Conservation (phyloP, 352 stramenopile genomes). For the Phytophthora hibernalis region DNA sequence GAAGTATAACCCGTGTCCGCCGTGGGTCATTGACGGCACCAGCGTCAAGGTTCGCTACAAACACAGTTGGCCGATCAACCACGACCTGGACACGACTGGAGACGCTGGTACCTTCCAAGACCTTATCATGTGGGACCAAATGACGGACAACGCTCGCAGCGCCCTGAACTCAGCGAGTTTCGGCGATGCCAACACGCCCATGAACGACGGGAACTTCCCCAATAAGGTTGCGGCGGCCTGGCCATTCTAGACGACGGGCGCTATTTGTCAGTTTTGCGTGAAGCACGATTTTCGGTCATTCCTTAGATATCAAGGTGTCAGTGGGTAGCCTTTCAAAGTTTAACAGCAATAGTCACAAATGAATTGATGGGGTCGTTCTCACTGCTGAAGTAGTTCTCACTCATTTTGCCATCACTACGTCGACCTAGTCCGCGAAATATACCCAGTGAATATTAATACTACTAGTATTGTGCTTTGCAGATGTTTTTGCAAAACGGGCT, state of each 20-base stretch:
- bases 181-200: slow-evolving; percentile 28
- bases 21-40: slow-evolving; percentile 18
- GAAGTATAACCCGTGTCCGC: slow-evolving; percentile 28
- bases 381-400: no score
- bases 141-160: slow-evolving; percentile 22
- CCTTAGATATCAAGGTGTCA: no score
- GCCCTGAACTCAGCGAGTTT: slow-evolving; percentile 36
- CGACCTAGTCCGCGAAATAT: no score
- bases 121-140: slow-evolving; percentile 36
- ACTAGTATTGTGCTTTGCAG: no score
- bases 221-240: slow-evolving; percentile 25
- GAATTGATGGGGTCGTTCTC: no score
- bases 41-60: slow-evolving; percentile 39
- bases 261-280: no score
- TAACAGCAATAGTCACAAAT: no score
- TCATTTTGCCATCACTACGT: no score
- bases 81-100: slow-evolving; percentile 29
- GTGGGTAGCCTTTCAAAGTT: no score
- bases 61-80: slow-evolving; percentile 31
- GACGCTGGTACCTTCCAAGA: slow-evolving; percentile 21
- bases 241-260: background rate
- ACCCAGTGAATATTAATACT: no score
- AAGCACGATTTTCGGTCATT: no score
- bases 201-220: slow-evolving; percentile 35
- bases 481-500: no score